Conservation (phyloP, 345 rosid genomes). For the Citropsis articulata region DNA sequence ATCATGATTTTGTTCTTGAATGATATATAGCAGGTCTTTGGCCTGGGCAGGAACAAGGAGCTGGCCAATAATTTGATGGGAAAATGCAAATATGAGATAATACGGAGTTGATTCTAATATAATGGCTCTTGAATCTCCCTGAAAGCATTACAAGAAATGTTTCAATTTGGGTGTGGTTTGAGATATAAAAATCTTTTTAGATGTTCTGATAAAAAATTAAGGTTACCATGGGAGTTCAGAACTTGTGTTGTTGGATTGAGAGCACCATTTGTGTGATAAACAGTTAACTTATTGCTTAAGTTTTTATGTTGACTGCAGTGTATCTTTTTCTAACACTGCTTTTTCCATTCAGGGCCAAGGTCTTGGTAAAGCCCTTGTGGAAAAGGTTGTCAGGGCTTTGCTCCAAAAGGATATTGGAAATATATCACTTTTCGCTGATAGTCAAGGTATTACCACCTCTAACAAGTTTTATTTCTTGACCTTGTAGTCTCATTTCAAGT, state of each 20-base stretch:
- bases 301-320: constrained; percentile 2
- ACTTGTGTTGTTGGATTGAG: background rate
- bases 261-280: background rate
- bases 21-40: background rate
- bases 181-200: background rate
- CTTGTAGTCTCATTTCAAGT: background rate
- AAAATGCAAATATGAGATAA: background rate
- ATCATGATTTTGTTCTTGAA: background rate
- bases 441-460: constrained; percentile 57
- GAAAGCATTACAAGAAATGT: background rate
- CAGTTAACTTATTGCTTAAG: background rate
- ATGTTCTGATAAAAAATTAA: background rate
- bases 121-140: background rate
- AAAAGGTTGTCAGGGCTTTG: constrained; percentile 79
- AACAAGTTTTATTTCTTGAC: constrained; percentile 1
- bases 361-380: constrained; percentile 87
- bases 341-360: constrained; percentile 75
- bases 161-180: background rate
- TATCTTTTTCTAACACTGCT: constrained; percentile 12
- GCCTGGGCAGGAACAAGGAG: background rate
- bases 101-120: background rate
- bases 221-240: background rate
- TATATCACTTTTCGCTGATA: constrained; percentile 95
- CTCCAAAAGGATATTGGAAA: constrained; percentile 93
- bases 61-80: background rate